Percentiles rank a stretch among this genome's conserved stretches.
phyloP scores from a whole-genome alignment of 2,329 filamentous ascomycete genomes.

The Shiraia sp. region DNA sequence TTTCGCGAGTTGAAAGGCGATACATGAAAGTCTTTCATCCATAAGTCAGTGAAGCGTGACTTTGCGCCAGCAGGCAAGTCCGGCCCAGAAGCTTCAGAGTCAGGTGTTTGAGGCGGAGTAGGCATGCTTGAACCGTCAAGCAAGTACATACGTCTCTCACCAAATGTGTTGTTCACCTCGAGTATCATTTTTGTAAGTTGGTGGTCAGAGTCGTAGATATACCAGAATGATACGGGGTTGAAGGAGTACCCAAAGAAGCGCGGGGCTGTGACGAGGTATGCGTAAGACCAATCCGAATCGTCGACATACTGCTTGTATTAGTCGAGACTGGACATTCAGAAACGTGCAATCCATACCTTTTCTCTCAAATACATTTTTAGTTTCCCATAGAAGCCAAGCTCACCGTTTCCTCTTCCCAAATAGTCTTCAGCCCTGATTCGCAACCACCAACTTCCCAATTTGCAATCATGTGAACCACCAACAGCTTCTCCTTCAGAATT shows the following conservation, averaged over 20 bases:
- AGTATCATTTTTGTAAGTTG: conserved; percentile 67
- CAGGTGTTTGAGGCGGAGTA: conserved; percentile 28
- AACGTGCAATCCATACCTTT: conserved; percentile 53
- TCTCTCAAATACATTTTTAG: conserved; percentile 61
- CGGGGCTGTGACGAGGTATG: conserved; percentile 72
- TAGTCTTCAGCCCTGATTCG: conserved; percentile 64
- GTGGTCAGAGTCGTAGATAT: conserved; percentile 66
- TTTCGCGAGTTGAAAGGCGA: conserved; percentile 70
- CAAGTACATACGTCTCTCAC: conserved; percentile 69
- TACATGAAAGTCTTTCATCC: conserved; percentile 75
- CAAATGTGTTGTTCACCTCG: conserved; percentile 79
- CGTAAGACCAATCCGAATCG: conserved; percentile 64
- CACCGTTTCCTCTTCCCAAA: conserved; percentile 57
- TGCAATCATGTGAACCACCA: conserved; percentile 25
- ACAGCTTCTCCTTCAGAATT: conserved; percentile 15
- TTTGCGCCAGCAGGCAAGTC: conserved; percentile 8
- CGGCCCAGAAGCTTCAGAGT: conserved; percentile 7
- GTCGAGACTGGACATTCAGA: not conserved
- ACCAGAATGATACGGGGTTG: conserved; percentile 80
- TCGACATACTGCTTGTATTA: conserved; percentile 57
- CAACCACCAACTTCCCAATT: conserved; percentile 57
- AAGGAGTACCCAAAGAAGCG: conserved; percentile 71
- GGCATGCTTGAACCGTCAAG: conserved; percentile 48
- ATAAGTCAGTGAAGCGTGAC: conserved; percentile 54
- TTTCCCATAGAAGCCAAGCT: conserved; percentile 65